Evolutionary conservation across 495 filamentous ascomycete species (phyloP), one percentile per base, ranked within the genome.

Genomic region (Aspergillus leporis): DNA sequence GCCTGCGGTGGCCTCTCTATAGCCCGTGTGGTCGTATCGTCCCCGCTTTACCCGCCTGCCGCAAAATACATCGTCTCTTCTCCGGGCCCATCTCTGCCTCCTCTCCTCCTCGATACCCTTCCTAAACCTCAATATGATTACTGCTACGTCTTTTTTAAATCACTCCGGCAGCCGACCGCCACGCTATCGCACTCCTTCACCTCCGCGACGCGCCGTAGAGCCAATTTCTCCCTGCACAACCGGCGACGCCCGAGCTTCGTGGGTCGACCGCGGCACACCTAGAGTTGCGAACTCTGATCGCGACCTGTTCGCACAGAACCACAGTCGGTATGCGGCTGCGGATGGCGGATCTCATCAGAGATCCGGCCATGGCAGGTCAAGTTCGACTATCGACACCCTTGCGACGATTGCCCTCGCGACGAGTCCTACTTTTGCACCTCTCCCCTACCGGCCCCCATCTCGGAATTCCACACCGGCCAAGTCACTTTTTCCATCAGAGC

Each of bases 351-450:
- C 67, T 52, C 64, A 71, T 52, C 70, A 74, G 31, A 67, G 75
- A 56, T 71, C 75, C 51, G 71, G 77, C 53, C 78, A 80, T 64
- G 74, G 74, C 63, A 69, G 78, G 46, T 78, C 78, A 41, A 75
- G 73, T 61, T 80, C 78, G 14, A 77, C 78, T 36, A 83, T 83
- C 63, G 78, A 83, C 60, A 75, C 78, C 18, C 79, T 83, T 66
- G 80, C 81, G 64, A 81, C 78, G 55, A 82, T 83, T 63, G 81
- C 79, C 52, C 71, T 83, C 59, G 78, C 80, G 45, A 82, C 77
- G 19, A 79, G 74, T 59, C 74, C 79, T 45, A 76, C 75, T 38
- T 78, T 80, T 53, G 58, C 72, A 55, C 74, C 72, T 22, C 63
- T 75, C 16, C 65, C 76, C 22, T 67, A 66, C 48, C 66, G 69